phyloP scores from a whole-genome alignment of 345 rosid genomes.

The Mangifera indica region DNA sequence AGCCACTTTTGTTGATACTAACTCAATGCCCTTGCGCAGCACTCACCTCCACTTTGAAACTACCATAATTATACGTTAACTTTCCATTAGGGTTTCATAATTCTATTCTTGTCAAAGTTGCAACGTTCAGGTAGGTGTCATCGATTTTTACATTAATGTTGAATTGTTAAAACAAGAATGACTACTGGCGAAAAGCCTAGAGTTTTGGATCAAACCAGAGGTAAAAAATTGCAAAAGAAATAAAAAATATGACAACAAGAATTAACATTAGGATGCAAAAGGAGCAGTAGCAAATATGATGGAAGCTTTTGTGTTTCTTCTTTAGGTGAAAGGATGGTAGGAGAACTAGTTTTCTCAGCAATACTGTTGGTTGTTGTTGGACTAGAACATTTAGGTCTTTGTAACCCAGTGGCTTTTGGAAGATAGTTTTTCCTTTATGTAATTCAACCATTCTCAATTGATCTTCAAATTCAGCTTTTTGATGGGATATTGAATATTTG shows the following conservation, averaged over 20 bases:
- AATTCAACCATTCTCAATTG: conserved; percentile 48
- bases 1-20: conserved; percentile 39
- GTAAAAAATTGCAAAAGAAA: conserved; percentile 46
- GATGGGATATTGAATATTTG: no score
- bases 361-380: conserved; percentile 16
- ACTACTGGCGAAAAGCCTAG: conserved; percentile 61
- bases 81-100: conserved; percentile 59
- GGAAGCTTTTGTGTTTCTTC: conserved; percentile 40
- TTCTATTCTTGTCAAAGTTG: conserved; percentile 52
- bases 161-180: conserved; percentile 47
- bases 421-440: conserved; percentile 35
- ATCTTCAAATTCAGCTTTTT: neutral
- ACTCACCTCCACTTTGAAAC: conserved; percentile 37
- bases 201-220: conserved; percentile 77
- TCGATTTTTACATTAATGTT: conserved; percentile 44
- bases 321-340: conserved; percentile 52
- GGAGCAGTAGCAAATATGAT: conserved; percentile 59
- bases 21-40: conserved; percentile 36
- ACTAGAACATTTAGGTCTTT: conserved; percentile 43
- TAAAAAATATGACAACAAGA: conserved; percentile 36
- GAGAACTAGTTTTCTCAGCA: conserved; percentile 32
- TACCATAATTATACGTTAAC: conserved; percentile 48
- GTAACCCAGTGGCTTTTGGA: conserved; percentile 79
- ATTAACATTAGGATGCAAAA: conserved; percentile 32
- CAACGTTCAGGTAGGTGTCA: conserved; percentile 53